Evolutionary conservation across 331 rosid species (phyloP).

Genomic region (Phaseolus coccineus): DNA sequence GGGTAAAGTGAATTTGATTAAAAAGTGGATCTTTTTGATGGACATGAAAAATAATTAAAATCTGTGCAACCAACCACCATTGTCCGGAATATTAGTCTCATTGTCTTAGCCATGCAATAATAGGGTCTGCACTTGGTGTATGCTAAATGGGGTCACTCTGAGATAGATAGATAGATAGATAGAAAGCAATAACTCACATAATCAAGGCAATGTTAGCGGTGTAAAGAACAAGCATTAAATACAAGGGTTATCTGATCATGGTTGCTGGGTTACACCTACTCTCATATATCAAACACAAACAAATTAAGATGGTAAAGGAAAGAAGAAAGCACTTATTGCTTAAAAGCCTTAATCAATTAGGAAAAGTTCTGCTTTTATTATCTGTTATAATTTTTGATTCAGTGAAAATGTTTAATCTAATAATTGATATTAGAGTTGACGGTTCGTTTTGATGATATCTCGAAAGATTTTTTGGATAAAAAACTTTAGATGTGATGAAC

Average conservation of each 20-base stretch:
- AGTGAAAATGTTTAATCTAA: too few relatives aligned
- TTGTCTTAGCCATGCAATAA: constrained; percentile 15
- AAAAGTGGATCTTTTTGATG: constrained; percentile 31
- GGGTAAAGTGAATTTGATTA: constrained; percentile 40
- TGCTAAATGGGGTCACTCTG: constrained; percentile 44
- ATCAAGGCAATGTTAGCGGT: constrained; percentile 38
- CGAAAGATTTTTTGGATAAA: too few relatives aligned
- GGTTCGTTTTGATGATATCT: too few relatives aligned
- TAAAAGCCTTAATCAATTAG: too few relatives aligned
- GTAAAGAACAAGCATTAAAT: constrained; percentile 51
- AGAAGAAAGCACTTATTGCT: too few relatives aligned
- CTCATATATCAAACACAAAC: background rate
- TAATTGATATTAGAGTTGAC: too few relatives aligned
- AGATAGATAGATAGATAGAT: constrained; percentile 5
- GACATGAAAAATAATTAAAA: constrained; percentile 14
- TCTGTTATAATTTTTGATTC: too few relatives aligned
- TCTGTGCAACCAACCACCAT: constrained; percentile 33
- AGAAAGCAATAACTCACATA: constrained; percentile 28
- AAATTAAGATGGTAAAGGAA: too few relatives aligned
- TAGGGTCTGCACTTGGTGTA: constrained; percentile 19
- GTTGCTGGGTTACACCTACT: constrained; percentile 42
- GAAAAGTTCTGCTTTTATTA: too few relatives aligned
- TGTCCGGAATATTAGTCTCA: constrained; percentile 37
- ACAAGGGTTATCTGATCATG: constrained; percentile 28
- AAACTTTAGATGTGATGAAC: too few relatives aligned